phyloP scores from a whole-genome alignment of 441 rosid genomes.

The Populus trichocarpa region DNA sequence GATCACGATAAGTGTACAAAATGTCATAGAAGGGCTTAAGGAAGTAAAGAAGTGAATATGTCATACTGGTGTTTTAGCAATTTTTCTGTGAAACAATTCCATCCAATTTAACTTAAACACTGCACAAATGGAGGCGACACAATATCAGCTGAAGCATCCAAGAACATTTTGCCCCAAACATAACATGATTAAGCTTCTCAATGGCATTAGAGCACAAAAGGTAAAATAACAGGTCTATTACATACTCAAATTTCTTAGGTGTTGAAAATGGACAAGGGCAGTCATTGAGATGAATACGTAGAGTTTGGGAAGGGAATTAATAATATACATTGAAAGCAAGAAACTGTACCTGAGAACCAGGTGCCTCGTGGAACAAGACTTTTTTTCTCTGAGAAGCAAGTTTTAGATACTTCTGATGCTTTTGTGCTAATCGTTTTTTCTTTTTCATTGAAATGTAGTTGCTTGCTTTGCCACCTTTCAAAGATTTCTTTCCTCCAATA shows the following conservation, averaged over 20 bases:
- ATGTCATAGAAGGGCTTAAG: background rate
- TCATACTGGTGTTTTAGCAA: background rate
- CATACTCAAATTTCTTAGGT: background rate
- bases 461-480: conserved; percentile 42
- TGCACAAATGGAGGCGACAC: background rate
- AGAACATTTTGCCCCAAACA: background rate
- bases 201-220: background rate
- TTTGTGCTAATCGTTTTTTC: conserved; percentile 42
- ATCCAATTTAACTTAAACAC: background rate
- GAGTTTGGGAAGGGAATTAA: conserved; percentile 4
- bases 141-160: background rate
- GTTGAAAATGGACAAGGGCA: conserved; percentile 3
- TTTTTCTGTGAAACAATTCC: background rate
- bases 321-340: conserved; percentile 7
- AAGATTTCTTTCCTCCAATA: conserved; percentile 39
- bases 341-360: conserved; percentile 52
- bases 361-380: conserved; percentile 33
- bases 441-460: conserved; percentile 46
- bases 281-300: background rate
- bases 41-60: background rate
- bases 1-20: background rate
- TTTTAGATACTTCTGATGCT: conserved; percentile 50
- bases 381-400: conserved; percentile 54
- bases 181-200: background rate
- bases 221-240: background rate